Conservation (phyloP, 108 stramenopile species). For the Fragilaria crotonensis region DNA sequence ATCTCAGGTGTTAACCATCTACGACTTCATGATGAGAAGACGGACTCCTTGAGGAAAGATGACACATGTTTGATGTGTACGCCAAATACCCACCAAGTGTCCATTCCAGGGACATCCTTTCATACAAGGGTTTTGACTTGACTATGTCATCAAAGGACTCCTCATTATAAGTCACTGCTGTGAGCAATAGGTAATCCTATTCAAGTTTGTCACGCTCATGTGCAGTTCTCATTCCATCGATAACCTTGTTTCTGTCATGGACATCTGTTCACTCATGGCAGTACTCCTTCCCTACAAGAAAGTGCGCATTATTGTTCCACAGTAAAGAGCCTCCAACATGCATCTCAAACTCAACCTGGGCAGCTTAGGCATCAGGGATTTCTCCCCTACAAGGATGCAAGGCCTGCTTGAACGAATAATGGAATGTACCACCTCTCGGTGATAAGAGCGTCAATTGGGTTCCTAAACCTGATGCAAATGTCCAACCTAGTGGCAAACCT, state of each 20-base stretch:
- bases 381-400: not conserved
- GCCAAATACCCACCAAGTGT: too few species aligned
- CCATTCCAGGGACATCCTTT: too few species aligned
- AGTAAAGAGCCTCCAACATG: not conserved
- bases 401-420: not conserved
- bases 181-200: too few species aligned
- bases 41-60: too few species aligned
- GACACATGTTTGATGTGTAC: too few species aligned
- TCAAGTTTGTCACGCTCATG: too few species aligned
- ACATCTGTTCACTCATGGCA: constrained; percentile 6
- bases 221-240: not conserved
- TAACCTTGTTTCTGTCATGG: not conserved
- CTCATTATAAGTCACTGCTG: too few species aligned
- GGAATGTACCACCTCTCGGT: not conserved
- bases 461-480: not conserved
- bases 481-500: constrained; percentile 6
- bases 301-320: not conserved
- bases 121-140: too few species aligned
- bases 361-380: not conserved
- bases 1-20: too few species aligned
- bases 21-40: too few species aligned
- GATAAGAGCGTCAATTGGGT: not conserved
- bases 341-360: not conserved
- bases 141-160: too few species aligned
- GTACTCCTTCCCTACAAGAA: constrained; percentile 1